Conservation (phyloP, 169 alveolate genomes). For the Plasmodium vivax region DNA sequence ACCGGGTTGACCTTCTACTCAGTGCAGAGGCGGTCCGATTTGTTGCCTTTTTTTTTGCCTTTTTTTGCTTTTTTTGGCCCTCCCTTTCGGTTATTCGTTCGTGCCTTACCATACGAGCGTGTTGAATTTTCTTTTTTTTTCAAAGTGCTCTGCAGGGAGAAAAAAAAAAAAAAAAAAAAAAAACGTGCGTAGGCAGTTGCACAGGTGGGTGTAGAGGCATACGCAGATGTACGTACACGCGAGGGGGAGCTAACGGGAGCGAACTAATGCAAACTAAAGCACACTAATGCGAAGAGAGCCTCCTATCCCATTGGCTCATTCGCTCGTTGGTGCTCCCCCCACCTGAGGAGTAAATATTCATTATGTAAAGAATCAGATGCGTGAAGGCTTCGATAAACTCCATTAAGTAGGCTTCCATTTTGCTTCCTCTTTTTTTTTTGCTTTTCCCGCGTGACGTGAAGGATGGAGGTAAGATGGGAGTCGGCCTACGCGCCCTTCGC, state of each 20-base stretch:
- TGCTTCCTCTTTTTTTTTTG: slow-evolving; percentile 13
- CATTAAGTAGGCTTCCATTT: slow-evolving; percentile 67
- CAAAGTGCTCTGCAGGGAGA: slow-evolving; percentile 43
- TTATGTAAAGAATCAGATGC: slow-evolving; percentile 54
- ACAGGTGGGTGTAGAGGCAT: background rate
- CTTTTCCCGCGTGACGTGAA: background rate
- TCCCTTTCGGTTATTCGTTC: background rate
- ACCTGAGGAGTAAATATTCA: slow-evolving; percentile 62
- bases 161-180: slow-evolving; percentile 16
- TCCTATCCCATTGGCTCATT: background rate
- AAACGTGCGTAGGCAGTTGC: background rate
- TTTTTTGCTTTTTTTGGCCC: background rate
- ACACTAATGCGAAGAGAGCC: background rate
- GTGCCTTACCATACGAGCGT: slow-evolving; percentile 54
- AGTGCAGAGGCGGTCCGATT: background rate
- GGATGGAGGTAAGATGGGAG: slow-evolving; percentile 45
- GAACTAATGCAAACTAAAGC: background rate
- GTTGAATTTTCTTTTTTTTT: slow-evolving; percentile 65
- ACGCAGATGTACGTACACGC: background rate
- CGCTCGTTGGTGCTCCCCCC: background rate
- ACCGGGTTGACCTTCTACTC: background rate
- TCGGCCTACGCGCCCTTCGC: background rate
- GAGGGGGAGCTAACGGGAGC: background rate
- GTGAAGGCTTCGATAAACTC: slow-evolving; percentile 74
- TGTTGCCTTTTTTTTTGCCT: background rate